Evolutionary conservation across 306 rosid species (phyloP).

Genomic region (Trifolium dubium): DNA sequence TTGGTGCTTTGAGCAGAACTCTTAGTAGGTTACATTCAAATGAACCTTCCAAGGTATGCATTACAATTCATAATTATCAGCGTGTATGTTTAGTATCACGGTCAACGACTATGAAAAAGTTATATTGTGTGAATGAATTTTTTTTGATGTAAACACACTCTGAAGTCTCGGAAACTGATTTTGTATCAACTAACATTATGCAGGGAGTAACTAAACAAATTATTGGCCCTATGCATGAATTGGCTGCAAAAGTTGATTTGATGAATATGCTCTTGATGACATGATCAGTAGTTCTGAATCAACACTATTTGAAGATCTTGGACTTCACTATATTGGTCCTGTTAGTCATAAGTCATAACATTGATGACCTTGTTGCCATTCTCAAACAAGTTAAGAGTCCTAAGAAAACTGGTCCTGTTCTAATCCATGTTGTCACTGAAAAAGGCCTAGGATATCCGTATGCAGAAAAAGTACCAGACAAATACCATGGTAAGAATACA

Average conservation of each 20-base stretch:
- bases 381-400: constrained; percentile 79
- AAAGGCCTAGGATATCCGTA: constrained; percentile 93
- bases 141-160: background rate
- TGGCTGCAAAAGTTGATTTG: constrained; percentile 96
- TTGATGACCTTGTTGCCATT: constrained; percentile 80
- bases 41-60: constrained; percentile 82
- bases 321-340: constrained; percentile 90
- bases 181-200: constrained; percentile 33
- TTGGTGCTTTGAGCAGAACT: constrained; percentile 94
- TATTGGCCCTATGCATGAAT: constrained; percentile 80
- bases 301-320: constrained; percentile 94
- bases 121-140: too few species aligned
- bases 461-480: constrained; percentile 89
- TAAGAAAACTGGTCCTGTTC: constrained; percentile 81
- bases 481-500: constrained; percentile 76
- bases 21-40: constrained; percentile 84
- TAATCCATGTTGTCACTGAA: constrained; percentile 86
- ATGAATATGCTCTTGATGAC: constrained; percentile 91
- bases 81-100: too few species aligned
- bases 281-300: constrained; percentile 90
- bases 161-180: constrained; percentile 33
- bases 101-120: too few species aligned
- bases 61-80: background rate
- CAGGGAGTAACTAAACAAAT: constrained; percentile 90
- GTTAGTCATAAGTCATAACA: constrained; percentile 90